Evolutionary conservation across 2,329 filamentous ascomycete species (phyloP).

Genomic region (Emmonsiellopsis sp.): DNA sequence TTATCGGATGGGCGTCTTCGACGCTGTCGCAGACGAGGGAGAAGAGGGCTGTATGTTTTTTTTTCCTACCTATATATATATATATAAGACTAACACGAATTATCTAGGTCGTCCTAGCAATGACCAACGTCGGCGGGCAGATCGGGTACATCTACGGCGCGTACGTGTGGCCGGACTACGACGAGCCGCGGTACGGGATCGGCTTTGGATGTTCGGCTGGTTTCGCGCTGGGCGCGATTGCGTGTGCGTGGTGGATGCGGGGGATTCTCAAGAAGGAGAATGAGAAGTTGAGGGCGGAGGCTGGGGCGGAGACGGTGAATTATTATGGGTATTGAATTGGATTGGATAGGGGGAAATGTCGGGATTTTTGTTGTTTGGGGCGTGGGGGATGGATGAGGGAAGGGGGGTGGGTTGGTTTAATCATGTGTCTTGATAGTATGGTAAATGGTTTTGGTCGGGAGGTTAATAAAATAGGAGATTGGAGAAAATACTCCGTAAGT

Average conservation of each 20-base stretch:
- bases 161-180: slow-evolving; percentile 26
- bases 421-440: too few relatives aligned
- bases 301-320: slow-evolving; percentile 5
- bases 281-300: slow-evolving; percentile 3
- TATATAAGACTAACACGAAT: not conserved
- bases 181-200: slow-evolving; percentile 12
- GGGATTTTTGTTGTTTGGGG: not conserved
- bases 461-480: too few relatives aligned
- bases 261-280: slow-evolving; percentile 11
- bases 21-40: slow-evolving; percentile 35
- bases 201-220: slow-evolving; percentile 12
- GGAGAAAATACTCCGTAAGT: too few relatives aligned
- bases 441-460: too few relatives aligned
- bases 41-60: slow-evolving; percentile 33
- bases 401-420: too few relatives aligned
- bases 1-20: slow-evolving; percentile 35
- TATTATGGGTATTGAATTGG: slow-evolving; percentile 11
- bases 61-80: too few relatives aligned
- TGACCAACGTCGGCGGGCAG: slow-evolving; percentile 36
- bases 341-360: not conserved
- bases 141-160: slow-evolving; percentile 32
- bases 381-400: too few relatives aligned
- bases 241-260: slow-evolving; percentile 15
- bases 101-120: slow-evolving; percentile 20
- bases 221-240: slow-evolving; percentile 12